phyloP scores from a whole-genome alignment of 352 stramenopile genomes.

The Phytophthora palmivora region DNA sequence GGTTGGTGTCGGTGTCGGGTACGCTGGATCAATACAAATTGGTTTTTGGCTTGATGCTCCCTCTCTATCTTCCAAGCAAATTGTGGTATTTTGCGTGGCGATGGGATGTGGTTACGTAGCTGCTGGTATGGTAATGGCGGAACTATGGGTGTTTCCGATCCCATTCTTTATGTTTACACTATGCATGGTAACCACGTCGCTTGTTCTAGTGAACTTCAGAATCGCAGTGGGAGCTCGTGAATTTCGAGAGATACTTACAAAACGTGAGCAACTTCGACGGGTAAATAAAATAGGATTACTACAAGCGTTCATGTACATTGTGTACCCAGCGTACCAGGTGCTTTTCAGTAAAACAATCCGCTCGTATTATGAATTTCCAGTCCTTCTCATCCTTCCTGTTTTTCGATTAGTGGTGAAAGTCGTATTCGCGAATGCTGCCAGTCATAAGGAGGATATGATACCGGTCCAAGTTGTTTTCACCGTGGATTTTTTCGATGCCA shows the following conservation, averaged over 20 bases:
- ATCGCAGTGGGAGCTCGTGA: conserved; percentile 9
- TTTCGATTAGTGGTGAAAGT: conserved; percentile 12
- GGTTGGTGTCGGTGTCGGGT: background rate
- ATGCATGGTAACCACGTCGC: background rate
- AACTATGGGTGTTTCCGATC: conserved; percentile 29
- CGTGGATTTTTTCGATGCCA: conserved; percentile 24
- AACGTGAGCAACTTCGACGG: conserved; percentile 5
- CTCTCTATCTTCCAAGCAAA: conserved; percentile 10
- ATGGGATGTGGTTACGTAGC: background rate
- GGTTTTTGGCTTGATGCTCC: conserved; percentile 7
- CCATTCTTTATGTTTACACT: conserved; percentile 29
- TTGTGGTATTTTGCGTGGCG: background rate
- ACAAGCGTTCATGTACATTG: conserved; percentile 19
- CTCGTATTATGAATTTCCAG: conserved; percentile 25
- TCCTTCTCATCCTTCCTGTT: conserved; percentile 13
- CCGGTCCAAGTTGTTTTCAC: conserved; percentile 26
- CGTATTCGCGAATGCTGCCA: conserved; percentile 2
- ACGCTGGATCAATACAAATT: conserved; percentile 8
- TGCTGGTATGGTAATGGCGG: conserved; percentile 12
- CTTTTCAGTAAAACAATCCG: conserved; percentile 15
- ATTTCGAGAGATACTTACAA: conserved; percentile 7
- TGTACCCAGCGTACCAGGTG: conserved; percentile 23
- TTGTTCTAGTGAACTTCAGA: conserved; percentile 5
- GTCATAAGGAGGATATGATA: conserved; percentile 27
- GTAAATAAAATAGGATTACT: conserved; percentile 6